Evolutionary conservation across 2,329 filamentous ascomycete genomes (phyloP), one percentile per base, ranked within the genome.

Genomic region (Fusarium sp.): DNA sequence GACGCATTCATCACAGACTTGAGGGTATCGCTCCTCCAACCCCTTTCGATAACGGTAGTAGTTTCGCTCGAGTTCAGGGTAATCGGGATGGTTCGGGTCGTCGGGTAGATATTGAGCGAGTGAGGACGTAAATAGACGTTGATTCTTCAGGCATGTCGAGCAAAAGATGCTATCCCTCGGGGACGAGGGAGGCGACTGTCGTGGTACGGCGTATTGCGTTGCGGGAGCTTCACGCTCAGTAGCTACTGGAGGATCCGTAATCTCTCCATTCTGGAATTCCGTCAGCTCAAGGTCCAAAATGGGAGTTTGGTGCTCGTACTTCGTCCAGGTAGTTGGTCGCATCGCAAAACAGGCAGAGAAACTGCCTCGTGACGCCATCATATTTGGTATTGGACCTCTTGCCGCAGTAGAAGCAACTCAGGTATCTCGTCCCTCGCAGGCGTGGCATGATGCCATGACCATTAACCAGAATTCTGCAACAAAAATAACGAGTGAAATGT

Each of bases 251-350:
- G 95, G 94, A 81, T 99, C 96, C 64, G 94, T 93, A 74, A 98
- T 96, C 59, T 97, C 91, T 78, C 96, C 96, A 80, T 94, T 90
- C 93, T 96, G 78, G 4, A 67, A 11, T 14, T 2, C 5, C 4
- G 55, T 77, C 56, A 77, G 69, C 27, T 35, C 33, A 5, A 33
- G 12, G 27, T 16, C 17, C 10, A 17, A 11, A 17, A 5, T 2
- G 3, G 4, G 6, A 1, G 1, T 1, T 2, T 9, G 0, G 24
- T 22, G 12, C 46, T 31, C 70, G 24, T 84, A 96, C 95, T 85
- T 96, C 88, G 80, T 99, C 96, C 35, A 98, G 86, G 84, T 94
- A 93, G 82, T 98, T 99, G 67, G 92, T 91, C 20, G 95, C 93
- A 77, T 96, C 93, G 85, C 96, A 99, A 70, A 89, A 85, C 22